Conservation (phyloP, 306 rosid species). For the Canavalia gladiata region DNA sequence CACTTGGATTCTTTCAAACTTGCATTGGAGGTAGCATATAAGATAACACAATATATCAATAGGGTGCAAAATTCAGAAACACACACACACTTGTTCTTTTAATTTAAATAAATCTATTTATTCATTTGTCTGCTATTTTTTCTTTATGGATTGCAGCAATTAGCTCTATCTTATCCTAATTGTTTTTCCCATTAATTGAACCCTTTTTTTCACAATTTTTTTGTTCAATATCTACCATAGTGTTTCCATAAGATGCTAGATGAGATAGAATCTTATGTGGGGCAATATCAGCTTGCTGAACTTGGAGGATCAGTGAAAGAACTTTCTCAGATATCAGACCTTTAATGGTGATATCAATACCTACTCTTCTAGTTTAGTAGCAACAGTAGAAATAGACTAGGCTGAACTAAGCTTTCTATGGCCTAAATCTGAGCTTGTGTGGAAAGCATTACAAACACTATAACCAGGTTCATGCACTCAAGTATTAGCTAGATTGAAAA, state of each 20-base stretch:
- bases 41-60: constrained; percentile 56
- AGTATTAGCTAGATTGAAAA: too few relatives aligned
- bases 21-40: constrained; percentile 86
- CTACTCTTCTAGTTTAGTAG: too few relatives aligned
- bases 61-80: neutral
- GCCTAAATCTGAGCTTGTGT: too few relatives aligned
- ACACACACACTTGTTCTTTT: too few relatives aligned
- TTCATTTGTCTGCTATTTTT: neutral
- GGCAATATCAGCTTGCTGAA: constrained; percentile 61
- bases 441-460: too few relatives aligned
- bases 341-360: too few relatives aligned
- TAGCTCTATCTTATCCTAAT: neutral
- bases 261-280: constrained; percentile 54
- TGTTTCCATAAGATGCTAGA: constrained; percentile 73
- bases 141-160: neutral
- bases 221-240: constrained; percentile 47
- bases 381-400: too few relatives aligned
- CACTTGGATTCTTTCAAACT: constrained; percentile 90
- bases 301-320: constrained; percentile 65
- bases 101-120: neutral
- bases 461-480: too few relatives aligned
- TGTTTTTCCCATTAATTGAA: constrained; percentile 15
- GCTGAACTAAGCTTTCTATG: too few relatives aligned
- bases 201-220: neutral
- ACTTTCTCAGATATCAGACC: neutral